Conservation (phyloP, 2,329 filamentous ascomycete genomes). For the Alternaria brassicicola region DNA sequence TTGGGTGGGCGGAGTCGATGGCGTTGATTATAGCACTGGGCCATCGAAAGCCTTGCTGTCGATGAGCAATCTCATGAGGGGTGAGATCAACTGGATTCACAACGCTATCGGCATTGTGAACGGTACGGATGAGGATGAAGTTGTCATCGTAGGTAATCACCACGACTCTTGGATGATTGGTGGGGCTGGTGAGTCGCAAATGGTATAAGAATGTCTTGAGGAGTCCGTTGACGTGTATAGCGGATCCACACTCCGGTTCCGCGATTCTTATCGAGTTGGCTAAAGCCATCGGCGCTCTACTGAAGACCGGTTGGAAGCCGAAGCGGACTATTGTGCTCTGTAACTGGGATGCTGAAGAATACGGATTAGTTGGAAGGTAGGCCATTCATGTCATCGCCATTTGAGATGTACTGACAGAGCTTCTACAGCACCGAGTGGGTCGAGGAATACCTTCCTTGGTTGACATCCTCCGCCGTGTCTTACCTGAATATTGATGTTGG, state of each 20-base stretch:
- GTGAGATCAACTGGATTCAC: constrained; percentile 78
- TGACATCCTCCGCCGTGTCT: constrained; percentile 50
- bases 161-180: constrained; percentile 61
- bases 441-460: constrained; percentile 57
- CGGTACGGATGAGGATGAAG: constrained; percentile 64
- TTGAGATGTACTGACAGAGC: background rate
- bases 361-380: constrained; percentile 38
- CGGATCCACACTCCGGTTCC: constrained; percentile 59
- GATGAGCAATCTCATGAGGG: constrained; percentile 73
- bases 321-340: constrained; percentile 40
- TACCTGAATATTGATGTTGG: constrained; percentile 59
- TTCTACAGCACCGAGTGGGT: constrained; percentile 54
- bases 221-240: constrained; percentile 18
- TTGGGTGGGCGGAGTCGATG: constrained; percentile 41
- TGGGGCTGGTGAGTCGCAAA: constrained; percentile 46
- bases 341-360: constrained; percentile 53
- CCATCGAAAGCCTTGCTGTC: constrained; percentile 55
- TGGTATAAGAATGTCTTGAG: background rate
- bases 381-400: background rate
- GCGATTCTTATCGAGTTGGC: constrained; percentile 57
- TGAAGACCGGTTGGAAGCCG: constrained; percentile 59
- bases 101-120: constrained; percentile 72
- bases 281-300: constrained; percentile 56
- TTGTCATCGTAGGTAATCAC: constrained; percentile 59
- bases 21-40: constrained; percentile 41